Base-by-base conservation (phyloP, 148 eudicot genomes). In the Cornus suecica region DNA sequence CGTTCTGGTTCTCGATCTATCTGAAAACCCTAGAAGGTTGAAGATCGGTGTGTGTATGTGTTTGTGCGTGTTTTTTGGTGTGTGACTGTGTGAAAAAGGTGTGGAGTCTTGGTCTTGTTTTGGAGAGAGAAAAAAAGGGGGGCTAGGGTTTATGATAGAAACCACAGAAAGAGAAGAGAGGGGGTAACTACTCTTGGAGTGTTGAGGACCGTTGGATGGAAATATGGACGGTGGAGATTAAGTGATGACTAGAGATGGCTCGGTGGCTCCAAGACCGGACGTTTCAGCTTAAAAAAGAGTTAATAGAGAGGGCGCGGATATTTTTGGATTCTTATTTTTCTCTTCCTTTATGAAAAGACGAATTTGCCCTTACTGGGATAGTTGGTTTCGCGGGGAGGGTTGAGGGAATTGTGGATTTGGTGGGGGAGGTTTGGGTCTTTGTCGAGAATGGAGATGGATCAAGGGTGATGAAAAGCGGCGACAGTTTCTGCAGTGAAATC, bases 81-180 rank as follows among this genome's bases (percentile, higher is more conserved):
- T n/a, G n/a, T n/a, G n/a, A n/a, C n/a, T n/a, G n/a, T n/a, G n/a
- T n/a, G n/a, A n/a, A n/a, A n/a, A 24, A 24, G 71, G 62, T 14
- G 23, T 70, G 58, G 11, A 14, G 60, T 0, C 26, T 32, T 61
- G 6, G 6, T 64, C 69, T 24, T 41, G 69, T 64, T 24, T 31
- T 0, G 4, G 45, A 68, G 37, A 56, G 73, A 42, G 74, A 70
- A 60, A 65, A 75, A 68, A 65, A 56, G 63, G 60, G 30, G n/a
- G 16, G 80, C 71, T 87, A 87, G 90, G 90, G 90, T 87, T 87
- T 87, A 84, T 80, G 90, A 65, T 69, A 76, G 58, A 60, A 45
- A 51, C 34, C 63, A 69, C n/a, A 25, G 69, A 42, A 20, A n/a
- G 70, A 22, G n/a, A n/a, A n/a, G n/a, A 58, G 62, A 56, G 31